A percentile compares a stretch with the other conserved stretches of the same genome.
phyloP scores from a whole-genome alignment of 495 filamentous ascomycete species.

The Penicillium pulvis region DNA sequence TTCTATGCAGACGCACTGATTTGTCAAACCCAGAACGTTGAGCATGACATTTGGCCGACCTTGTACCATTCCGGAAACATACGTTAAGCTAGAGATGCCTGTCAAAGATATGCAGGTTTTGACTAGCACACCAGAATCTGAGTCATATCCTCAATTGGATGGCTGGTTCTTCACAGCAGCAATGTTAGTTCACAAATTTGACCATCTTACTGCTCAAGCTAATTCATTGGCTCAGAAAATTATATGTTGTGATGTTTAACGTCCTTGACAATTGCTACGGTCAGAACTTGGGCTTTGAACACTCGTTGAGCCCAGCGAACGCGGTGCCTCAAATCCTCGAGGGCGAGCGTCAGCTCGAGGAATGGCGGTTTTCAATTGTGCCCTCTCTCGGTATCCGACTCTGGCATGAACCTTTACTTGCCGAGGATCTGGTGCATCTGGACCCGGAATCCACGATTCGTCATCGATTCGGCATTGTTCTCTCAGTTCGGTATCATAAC shows the following conservation, averaged over 20 bases:
- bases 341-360: constrained; percentile 12
- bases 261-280: constrained; percentile 14
- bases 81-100: constrained; percentile 8
- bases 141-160: constrained; percentile 1
- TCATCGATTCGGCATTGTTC: constrained; percentile 30
- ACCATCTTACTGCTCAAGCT: not conserved
- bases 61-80: constrained; percentile 8
- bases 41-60: constrained; percentile 10
- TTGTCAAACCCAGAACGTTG: constrained; percentile 1
- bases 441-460: constrained; percentile 6
- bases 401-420: constrained; percentile 14
- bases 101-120: constrained; percentile 7
- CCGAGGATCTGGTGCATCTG: constrained; percentile 7
- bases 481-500: constrained; percentile 38
- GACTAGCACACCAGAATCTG: not conserved
- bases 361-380: constrained; percentile 12
- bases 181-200: not conserved
- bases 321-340: constrained; percentile 12
- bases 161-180: constrained; percentile 10
- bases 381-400: constrained; percentile 8
- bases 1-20: not conserved
- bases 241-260: constrained; percentile 16
- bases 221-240: not conserved
- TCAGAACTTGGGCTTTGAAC: constrained; percentile 17
- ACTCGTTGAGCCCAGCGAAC: constrained; percentile 6